A percentile compares a stretch with the other conserved stretches of the same genome.
These are phyloP conservation scores for Penicillium sp. DNA, from an alignment of 2,329 filamentous ascomycete genomes.

Conservation along the genomic window DNA sequence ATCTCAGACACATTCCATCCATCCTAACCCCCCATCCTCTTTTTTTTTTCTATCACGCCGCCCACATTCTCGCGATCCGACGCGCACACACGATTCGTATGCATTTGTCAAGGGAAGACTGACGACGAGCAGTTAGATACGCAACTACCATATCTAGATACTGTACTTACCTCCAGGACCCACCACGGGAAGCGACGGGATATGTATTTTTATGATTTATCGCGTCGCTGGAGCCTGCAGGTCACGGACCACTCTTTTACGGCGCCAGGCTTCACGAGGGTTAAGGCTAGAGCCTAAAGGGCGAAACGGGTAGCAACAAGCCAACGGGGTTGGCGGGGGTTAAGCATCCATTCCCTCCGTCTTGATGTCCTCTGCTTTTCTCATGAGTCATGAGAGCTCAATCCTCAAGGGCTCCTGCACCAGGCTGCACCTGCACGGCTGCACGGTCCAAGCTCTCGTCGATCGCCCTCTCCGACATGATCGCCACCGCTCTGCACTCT, in stretches of 20 bases:
- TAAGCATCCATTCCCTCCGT: not conserved
- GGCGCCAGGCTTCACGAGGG: not conserved
- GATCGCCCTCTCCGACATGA: conserved; percentile 20
- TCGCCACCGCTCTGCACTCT: conserved; percentile 14
- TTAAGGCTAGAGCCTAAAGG: not conserved
- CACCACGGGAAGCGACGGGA: not conserved
- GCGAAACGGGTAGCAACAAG: not conserved
- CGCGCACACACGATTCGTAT: not conserved
- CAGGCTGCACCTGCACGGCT: conserved; percentile 2
- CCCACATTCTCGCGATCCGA: conserved; percentile 25
- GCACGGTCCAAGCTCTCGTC: conserved; percentile 26
- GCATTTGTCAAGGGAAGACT: not conserved
- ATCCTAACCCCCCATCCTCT: conserved; percentile 1
- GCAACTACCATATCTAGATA: not conserved
- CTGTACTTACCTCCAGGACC: not conserved
- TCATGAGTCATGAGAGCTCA: not conserved
- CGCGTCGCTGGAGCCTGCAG: conserved; percentile 2
- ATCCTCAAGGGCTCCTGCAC: not conserved
- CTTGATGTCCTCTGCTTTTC: not conserved
- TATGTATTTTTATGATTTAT: not conserved
- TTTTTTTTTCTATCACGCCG: conserved; percentile 5
- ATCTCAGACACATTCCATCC: conserved; percentile 25
- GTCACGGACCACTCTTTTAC: not conserved
- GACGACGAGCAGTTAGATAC: not conserved
- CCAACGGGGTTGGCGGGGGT: not conserved